phyloP scores from a whole-genome alignment of 768 basidiomycete species.

The Lepiota venenata region DNA sequence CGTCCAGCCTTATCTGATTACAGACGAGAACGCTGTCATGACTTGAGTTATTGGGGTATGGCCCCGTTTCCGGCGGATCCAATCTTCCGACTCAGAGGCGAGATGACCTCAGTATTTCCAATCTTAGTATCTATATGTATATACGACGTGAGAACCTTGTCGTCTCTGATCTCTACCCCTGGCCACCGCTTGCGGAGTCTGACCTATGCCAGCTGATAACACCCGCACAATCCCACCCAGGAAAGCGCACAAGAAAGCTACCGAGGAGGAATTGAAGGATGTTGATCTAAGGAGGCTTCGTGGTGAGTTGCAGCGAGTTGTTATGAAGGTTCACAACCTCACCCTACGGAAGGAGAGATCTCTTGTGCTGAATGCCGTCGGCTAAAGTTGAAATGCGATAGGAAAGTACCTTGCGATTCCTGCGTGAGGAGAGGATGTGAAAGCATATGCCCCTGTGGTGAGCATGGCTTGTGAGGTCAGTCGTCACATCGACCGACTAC shows the following conservation, averaged over 20 bases:
- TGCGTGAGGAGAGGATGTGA: constrained; percentile 57
- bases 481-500: not conserved
- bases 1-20: no score
- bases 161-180: not conserved
- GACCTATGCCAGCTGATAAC: constrained; percentile 41
- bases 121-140: not conserved
- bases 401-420: constrained; percentile 47
- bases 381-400: constrained; percentile 50
- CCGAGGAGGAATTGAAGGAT: constrained; percentile 49
- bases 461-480: constrained; percentile 7
- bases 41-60: no score
- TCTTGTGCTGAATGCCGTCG: constrained; percentile 54
- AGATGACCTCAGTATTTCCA: not conserved
- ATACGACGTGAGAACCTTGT: not conserved
- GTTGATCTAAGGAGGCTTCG: constrained; percentile 48
- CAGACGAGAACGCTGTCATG: no score
- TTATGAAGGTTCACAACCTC: not conserved
- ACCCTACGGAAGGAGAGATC: constrained; percentile 36
- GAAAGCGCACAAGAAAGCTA: constrained; percentile 38
- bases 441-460: constrained; percentile 62
- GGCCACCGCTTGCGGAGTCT: not conserved
- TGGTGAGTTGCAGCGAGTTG: constrained; percentile 26
- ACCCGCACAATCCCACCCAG: constrained; percentile 34
- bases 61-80: no score
- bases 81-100: not conserved